These are phyloP conservation scores for Angomonas ambiguus DNA, from an alignment of 208 protist species.

Conservation along the genomic window DNA sequence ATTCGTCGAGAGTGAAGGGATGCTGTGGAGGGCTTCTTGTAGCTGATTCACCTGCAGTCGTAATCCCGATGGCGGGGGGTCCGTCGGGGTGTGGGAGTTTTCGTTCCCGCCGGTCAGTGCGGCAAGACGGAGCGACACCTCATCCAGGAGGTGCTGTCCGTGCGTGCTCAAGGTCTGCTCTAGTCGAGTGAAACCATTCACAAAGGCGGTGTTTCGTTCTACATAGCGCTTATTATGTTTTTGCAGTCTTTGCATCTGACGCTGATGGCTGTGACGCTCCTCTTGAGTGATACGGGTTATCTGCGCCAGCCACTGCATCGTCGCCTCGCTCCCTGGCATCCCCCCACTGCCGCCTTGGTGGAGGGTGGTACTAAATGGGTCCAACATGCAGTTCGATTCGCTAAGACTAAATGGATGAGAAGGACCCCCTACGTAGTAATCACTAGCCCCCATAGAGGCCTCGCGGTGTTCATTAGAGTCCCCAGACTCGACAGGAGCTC, in stretches of 20 bases:
- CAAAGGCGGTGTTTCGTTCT: conserved; percentile 40
- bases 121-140: neutral
- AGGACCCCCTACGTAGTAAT: neutral
- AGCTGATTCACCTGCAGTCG: neutral
- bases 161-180: conserved; percentile 20
- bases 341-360: neutral
- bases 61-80: no score
- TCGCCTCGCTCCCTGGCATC: conserved; percentile 9
- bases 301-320: conserved; percentile 48
- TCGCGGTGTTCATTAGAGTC: neutral
- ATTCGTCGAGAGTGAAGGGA: neutral
- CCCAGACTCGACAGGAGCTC: neutral
- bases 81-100: no score
- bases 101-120: neutral
- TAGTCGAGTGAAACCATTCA: conserved; percentile 33
- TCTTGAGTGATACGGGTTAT: conserved; percentile 40
- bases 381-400: neutral
- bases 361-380: neutral
- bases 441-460: neutral
- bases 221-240: conserved; percentile 56
- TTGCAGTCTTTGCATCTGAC: conserved; percentile 67
- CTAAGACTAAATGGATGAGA: no score
- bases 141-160: neutral
- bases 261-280: conserved; percentile 47
- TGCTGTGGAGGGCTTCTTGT: neutral